Conservation (phyloP, 2,329 filamentous ascomycete species). For the Colletotrichum truncatum region DNA sequence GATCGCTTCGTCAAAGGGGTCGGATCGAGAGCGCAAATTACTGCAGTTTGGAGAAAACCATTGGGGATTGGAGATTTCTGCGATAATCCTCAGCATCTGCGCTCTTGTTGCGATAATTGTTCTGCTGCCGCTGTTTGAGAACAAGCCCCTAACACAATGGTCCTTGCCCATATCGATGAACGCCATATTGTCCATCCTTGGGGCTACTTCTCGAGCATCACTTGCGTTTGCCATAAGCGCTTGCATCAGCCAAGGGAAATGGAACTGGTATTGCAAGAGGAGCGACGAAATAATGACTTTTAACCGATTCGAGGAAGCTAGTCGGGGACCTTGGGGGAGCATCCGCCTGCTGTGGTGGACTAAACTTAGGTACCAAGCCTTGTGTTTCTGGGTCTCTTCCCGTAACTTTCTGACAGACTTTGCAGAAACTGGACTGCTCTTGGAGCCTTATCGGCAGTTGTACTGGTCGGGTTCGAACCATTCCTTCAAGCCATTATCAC, state of each 20-base stretch:
- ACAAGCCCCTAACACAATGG: not conserved
- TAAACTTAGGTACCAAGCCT: not conserved
- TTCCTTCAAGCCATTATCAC: not conserved
- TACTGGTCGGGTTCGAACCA: not conserved
- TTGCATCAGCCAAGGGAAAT: constrained; percentile 4
- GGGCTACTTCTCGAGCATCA: not conserved
- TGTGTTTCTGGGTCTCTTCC: not conserved
- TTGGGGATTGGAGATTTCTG: not conserved
- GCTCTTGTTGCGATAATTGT: not conserved
- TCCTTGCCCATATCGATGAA: not conserved
- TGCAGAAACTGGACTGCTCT: not conserved
- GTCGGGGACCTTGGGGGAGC: constrained; percentile 3
- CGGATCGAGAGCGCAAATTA: no score
- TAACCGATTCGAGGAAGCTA: constrained; percentile 2
- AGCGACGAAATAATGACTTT: not conserved
- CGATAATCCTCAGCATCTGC: not conserved
- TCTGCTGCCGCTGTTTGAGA: not conserved
- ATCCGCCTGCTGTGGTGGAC: not conserved
- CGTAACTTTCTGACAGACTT: not conserved
- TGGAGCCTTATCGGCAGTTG: not conserved
- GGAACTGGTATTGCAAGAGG: not conserved
- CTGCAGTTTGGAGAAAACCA: no score
- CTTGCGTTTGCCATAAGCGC: not conserved
- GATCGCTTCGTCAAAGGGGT: no score
- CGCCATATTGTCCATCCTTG: not conserved